Evolutionary conservation across 352 stramenopile species (phyloP), one percentile per base, ranked within the genome.

Genomic region (Aphanomyces cochlioides): DNA sequence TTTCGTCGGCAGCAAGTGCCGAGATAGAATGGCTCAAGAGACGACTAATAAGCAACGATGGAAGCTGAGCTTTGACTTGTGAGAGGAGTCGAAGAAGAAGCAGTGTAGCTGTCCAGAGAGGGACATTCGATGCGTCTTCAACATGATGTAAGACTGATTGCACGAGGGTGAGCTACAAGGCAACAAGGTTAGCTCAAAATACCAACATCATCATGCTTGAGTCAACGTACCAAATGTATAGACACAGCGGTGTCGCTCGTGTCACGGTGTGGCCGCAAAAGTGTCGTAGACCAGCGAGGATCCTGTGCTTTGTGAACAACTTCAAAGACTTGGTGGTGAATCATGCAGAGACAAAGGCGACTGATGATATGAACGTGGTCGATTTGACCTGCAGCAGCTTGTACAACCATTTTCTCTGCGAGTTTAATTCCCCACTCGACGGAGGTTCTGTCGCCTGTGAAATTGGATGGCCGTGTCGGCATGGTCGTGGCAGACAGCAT

Each of bases 81-180:
- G 28, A 28, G 28, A 28, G 28, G 28, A 28, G 45, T 19, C 45
- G 45, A 53, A 53, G 45, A 15, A 53, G 45, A n/a, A 53, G n/a
- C 13, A 53, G 45, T 15, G 45, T n/a, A n/a, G 45, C 45, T 53
- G 45, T 53, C 45, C 45, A 53, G 13, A 53, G 45, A 15, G 45
- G n/a, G 13, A 53, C 13, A 19, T 53, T 53, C 13, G 45, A n/a
- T 19, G 45, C n/a, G 45, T 53, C 45, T 19, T n/a, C n/a, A 28
- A 28, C 28, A 28, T 28, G 28, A 19, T 53, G 45, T n/a, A 53
- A 19, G 45, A 53, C n/a, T 2, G 45, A 53, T 1, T 53, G 45
- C 45, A 53, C 45, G 45, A 53, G 45, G 13, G 45, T 53, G 45
- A 53, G 45, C 45, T 53, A 53, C 45, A 53, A 53, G 13, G n/a